Evolutionary conservation across 495 filamentous ascomycete genomes (phyloP), one percentile per base, ranked within the genome.

Genomic region (Xylaria venustula): DNA sequence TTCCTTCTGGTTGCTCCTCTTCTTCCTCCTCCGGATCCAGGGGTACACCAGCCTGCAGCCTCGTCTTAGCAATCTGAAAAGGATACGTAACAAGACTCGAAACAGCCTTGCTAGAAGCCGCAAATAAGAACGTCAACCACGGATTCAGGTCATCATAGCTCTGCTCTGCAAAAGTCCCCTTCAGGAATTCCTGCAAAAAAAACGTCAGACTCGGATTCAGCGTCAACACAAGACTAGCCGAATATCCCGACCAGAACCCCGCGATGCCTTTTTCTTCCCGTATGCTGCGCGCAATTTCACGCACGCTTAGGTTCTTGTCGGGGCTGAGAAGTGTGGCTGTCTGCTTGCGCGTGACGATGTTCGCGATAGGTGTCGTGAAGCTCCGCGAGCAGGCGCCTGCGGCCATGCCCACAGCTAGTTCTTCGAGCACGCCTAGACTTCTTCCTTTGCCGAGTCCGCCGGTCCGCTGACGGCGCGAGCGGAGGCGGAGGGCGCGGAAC

Each of bases 181-280:
- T 81, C 7, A 93, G 74, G 7, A 85, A 66, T 63, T 88, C 87
- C 64, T 96, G 89, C 17, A 96, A 76, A 64, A 93, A 87, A 67
- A 96, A 93, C 0, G 93, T 97, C 57, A 96, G 78, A 50, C 87
- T 87, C 8, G 93, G 93, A 67, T 97, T 97, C 1, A 97, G 77
- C 0, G 93, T 93, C 32, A 97, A 72, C 50, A 96, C 80, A 51
- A 94, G 71, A 26, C 83, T 85, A 0, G 92, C 92, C 12, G 88
- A 89, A 73, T 97, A 97, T 2, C 93, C 93, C 0, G 91, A 90
- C 93, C 93, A 97, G 64, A 96, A 90, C 0, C 92, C 92, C 20
- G 52, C 69, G 7, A 93, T 52, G 0, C 92, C 93, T 66, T 90
- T 88, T 68, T 94, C 90, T 1, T 73, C 58, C 11, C 76, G 73